A percentile compares a stretch with the other conserved stretches of the same genome.
Evolutionary conservation across 1,284 basidiomycete species (phyloP).

Genomic region (Ceratobasidium sp.): DNA sequence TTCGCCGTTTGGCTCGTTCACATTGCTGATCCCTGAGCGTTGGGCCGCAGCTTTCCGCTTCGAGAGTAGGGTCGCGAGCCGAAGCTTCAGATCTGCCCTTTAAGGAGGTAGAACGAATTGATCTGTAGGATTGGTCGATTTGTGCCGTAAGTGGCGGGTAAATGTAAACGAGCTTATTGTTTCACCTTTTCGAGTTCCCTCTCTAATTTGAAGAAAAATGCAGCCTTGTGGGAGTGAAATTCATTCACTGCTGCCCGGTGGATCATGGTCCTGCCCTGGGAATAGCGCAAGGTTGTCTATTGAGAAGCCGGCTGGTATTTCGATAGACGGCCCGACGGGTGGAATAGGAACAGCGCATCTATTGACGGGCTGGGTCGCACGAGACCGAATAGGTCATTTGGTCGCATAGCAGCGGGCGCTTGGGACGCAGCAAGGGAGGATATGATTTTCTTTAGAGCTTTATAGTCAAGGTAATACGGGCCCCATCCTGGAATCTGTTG

Average conservation of each 20-base stretch:
- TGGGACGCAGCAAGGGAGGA: conserved; percentile 94
- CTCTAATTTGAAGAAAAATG: conserved; percentile 99
- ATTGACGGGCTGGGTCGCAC: background rate
- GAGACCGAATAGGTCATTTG: conserved; percentile 58
- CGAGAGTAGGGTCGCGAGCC: conserved; percentile 91
- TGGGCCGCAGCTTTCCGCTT: conserved; percentile 87
- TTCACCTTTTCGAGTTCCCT: conserved; percentile 95
- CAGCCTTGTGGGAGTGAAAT: conserved; percentile 93
- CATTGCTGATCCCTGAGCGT: conserved; percentile 69
- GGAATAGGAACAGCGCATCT: conserved; percentile 8
- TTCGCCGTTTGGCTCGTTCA: conserved; percentile 67
- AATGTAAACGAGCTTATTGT: background rate
- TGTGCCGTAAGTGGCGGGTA: background rate
- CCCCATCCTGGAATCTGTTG: conserved; percentile 99
- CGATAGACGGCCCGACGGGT: background rate
- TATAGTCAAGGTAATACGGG: conserved; percentile 97
- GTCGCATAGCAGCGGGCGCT: conserved; percentile 77
- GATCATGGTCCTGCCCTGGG: conserved; percentile 68
- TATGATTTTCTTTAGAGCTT: conserved; percentile 97
- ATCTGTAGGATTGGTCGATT: conserved; percentile 66
- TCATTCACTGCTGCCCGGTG: conserved; percentile 61
- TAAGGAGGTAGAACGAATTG: conserved; percentile 98
- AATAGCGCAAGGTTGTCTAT: conserved; percentile 54
- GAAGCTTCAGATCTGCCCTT: conserved; percentile 91
- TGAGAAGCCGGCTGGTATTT: conserved; percentile 30